A percentile compares a stretch with the other conserved stretches of the same genome.
phyloP scores from a whole-genome alignment of 768 basidiomycete species.

The Mycena crocata region DNA sequence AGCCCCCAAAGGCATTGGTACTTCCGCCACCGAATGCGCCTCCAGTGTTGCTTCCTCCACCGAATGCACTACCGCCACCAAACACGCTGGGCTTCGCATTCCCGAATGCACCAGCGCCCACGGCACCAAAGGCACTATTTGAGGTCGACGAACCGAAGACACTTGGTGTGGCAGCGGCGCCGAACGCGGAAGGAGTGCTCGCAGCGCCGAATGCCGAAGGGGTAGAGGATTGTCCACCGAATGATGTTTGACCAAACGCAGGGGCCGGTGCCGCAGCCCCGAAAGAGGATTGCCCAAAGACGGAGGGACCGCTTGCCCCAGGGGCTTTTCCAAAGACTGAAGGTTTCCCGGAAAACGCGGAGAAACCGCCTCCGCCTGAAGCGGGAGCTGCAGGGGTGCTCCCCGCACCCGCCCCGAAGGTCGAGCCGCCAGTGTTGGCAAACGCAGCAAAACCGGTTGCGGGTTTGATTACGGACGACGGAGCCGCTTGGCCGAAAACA shows the following conservation, averaged over 20 bases:
- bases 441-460: slow-evolving; percentile 28
- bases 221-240: slow-evolving; percentile 20
- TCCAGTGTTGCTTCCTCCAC: too few species aligned
- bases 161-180: slow-evolving; percentile 21
- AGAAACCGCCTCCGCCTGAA: slow-evolving; percentile 34
- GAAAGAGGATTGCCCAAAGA: slow-evolving; percentile 41
- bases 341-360: slow-evolving; percentile 30
- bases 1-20: neutral
- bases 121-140: too few species aligned
- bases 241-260: too few species aligned
- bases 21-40: too few species aligned
- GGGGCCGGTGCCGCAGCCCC: slow-evolving; percentile 29
- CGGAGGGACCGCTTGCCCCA: slow-evolving; percentile 35
- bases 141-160: slow-evolving; percentile 42
- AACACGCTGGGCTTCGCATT: too few species aligned
- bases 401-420: slow-evolving; percentile 33
- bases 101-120: too few species aligned
- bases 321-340: slow-evolving; percentile 30
- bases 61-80: slow-evolving; percentile 1
- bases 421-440: slow-evolving; percentile 27
- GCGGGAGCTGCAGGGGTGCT: slow-evolving; percentile 43
- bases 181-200: slow-evolving; percentile 35
- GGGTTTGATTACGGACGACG: slow-evolving; percentile 27
- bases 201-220: slow-evolving; percentile 53
- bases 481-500: slow-evolving; percentile 38